Evolutionary conservation across 116 monocot genomes (phyloP), one percentile per base, ranked within the genome.

Genomic region (Papilionanthe hybrid): DNA sequence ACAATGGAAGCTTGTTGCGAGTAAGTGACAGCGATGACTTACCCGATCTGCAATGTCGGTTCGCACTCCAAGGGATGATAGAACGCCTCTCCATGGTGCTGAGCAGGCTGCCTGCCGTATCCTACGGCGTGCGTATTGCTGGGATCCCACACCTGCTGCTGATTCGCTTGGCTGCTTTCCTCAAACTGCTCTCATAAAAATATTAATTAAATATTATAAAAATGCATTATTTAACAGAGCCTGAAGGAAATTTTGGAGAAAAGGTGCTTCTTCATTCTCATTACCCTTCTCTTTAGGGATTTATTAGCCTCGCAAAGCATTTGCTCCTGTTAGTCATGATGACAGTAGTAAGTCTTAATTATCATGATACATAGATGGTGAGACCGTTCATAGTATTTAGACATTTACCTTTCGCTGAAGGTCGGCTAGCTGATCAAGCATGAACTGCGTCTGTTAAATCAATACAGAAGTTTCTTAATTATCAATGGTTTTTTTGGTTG

Each of bases 401-500:
- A 27, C 79, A 65, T 65, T 65, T 88, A 93, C 94, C 93, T 76
- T 88, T 78, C 89, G 86, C 80, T 94, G 90, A 37, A 94, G 91
- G 80, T 97, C 97, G 22, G 88, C 76, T 42, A 97, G 91, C 71
- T 94, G 90, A 66, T 97, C 97, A 22, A 97, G 86, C 97, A 97
- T 97, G 72, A 72, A 82, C 78, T 97, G 97, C 13, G 94, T 94
- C 94, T 97, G 92, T 65, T 72, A 37, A 37, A 37, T 77, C 48
- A 65, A 77, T 37, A 72, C 32, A 32, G 57, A 60, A 76, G 41
- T 69, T 53, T 53, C 3, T 8, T 9, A 42, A 44, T 55, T 73
- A 19, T 43, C 42, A 73, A 10, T 9, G 1, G 2, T 29, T 44
- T 73, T 43, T 20, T 32, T 17, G 15, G 15, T 53, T 15, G 53